phyloP scores from a whole-genome alignment of 768 basidiomycete genomes.

The Crucibulum laeve region DNA sequence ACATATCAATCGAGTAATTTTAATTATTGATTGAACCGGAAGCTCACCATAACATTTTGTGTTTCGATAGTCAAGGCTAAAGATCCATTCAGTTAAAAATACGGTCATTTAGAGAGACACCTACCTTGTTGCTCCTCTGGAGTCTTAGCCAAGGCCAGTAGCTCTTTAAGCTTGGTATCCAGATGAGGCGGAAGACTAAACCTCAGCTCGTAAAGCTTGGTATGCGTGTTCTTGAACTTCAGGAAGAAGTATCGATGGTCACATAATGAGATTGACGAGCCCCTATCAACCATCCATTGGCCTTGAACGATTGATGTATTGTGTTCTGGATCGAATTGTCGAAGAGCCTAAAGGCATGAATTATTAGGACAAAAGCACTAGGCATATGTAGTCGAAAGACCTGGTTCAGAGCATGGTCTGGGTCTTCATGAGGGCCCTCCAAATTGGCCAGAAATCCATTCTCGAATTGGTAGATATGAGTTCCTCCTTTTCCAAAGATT shows the following conservation, averaged over 20 bases:
- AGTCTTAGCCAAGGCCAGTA: not conserved
- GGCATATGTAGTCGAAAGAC: not conserved
- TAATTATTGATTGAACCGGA: not conserved
- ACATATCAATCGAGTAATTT: not conserved
- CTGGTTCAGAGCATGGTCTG: conserved; percentile 4
- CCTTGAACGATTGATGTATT: not conserved
- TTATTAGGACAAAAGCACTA: not conserved
- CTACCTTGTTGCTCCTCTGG: not conserved
- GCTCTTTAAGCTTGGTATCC: not conserved
- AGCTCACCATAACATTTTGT: not conserved
- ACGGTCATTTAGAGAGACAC: not conserved
- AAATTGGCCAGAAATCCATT: conserved; percentile 1
- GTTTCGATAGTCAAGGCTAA: not conserved
- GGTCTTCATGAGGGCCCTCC: conserved; percentile 3
- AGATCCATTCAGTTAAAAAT: not conserved
- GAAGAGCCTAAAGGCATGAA: not conserved
- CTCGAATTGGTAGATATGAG: conserved; percentile 7
- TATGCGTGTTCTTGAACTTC: not conserved
- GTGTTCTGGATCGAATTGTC: not conserved
- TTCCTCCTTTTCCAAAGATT: conserved; percentile 7
- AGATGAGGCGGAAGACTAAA: not conserved
- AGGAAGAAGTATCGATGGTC: not conserved
- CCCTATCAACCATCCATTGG: not conserved
- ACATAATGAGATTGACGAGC: not conserved
- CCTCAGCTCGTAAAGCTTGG: not conserved